Percentiles rank a stretch among this genome's conserved stretches.
Conservation (phyloP, 164 flowering plant species). For the Vitis riparia region DNA sequence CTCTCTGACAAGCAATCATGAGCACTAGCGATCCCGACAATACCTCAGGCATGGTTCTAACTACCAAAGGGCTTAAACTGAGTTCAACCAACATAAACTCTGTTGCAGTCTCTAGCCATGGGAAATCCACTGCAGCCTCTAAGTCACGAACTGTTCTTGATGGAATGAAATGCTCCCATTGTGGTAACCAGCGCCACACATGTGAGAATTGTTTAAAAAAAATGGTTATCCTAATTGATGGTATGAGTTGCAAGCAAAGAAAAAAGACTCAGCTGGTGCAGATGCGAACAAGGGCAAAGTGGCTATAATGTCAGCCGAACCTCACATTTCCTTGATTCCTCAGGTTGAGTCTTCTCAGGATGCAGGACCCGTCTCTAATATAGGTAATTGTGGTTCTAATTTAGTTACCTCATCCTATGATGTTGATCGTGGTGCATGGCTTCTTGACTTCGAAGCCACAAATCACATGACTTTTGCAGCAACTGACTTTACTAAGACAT, state of each 20-base stretch:
- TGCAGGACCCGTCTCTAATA: too few species aligned
- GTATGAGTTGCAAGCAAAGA: constrained; percentile 9
- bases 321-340: neutral
- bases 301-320: neutral
- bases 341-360: neutral
- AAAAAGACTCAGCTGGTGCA: neutral
- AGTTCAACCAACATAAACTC: too few species aligned
- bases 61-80: too few species aligned
- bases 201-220: constrained; percentile 12
- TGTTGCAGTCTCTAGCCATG: neutral
- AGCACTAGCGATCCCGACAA: too few species aligned
- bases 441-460: constrained; percentile 5
- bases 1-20: too few species aligned
- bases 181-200: constrained; percentile 4
- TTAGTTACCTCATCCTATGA: neutral
- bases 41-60: too few species aligned
- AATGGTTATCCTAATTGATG: constrained; percentile 14
- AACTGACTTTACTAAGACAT: neutral
- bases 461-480: constrained; percentile 9
- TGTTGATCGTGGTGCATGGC: neutral
- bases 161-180: constrained; percentile 13
- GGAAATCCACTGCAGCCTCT: constrained; percentile 6
- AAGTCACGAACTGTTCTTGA: constrained; percentile 1
- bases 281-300: neutral
- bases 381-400: neutral